Percentiles rank a stretch among this genome's conserved stretches.
Conservation (phyloP, 1,284 basidiomycete genomes). For the Amylostereum areolatum region DNA sequence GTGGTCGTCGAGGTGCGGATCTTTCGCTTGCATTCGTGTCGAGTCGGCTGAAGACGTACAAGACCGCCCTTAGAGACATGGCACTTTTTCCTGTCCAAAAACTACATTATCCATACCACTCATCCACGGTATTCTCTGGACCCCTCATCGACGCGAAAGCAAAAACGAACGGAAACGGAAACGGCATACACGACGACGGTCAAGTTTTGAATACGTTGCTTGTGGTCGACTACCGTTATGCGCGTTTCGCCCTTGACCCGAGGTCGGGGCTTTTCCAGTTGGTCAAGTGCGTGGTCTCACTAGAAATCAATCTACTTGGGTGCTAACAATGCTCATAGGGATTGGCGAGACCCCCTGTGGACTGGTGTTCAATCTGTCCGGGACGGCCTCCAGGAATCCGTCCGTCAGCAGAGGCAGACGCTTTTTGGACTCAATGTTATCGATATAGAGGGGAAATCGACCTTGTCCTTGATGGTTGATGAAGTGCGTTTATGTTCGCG, state of each 20-base stretch:
- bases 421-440: constrained; percentile 89
- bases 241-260: constrained; percentile 86
- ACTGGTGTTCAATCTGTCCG: constrained; percentile 57
- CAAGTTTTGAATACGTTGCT: constrained; percentile 47
- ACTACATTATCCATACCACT: constrained; percentile 69
- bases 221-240: constrained; percentile 81
- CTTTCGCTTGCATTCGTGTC: constrained; percentile 1
- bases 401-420: constrained; percentile 59
- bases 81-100: constrained; percentile 68
- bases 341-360: constrained; percentile 91
- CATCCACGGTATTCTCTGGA: constrained; percentile 71
- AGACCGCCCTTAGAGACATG: constrained; percentile 82
- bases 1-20: constrained; percentile 83
- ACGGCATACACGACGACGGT: constrained; percentile 21
- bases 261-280: constrained; percentile 79
- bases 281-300: constrained; percentile 52
- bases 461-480: constrained; percentile 79
- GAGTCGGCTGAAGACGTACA: constrained; percentile 13
- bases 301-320: not conserved
- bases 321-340: constrained; percentile 38
- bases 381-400: constrained; percentile 50
- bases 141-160: constrained; percentile 5
- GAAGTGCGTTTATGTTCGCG: constrained; percentile 52
- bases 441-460: constrained; percentile 87
- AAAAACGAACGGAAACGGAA: constrained; percentile 10